Percentiles rank a stretch among this genome's conserved stretches.
phyloP scores from a whole-genome alignment of 2,329 filamentous ascomycete species.

The Phaeophleospora eucalypticola region DNA sequence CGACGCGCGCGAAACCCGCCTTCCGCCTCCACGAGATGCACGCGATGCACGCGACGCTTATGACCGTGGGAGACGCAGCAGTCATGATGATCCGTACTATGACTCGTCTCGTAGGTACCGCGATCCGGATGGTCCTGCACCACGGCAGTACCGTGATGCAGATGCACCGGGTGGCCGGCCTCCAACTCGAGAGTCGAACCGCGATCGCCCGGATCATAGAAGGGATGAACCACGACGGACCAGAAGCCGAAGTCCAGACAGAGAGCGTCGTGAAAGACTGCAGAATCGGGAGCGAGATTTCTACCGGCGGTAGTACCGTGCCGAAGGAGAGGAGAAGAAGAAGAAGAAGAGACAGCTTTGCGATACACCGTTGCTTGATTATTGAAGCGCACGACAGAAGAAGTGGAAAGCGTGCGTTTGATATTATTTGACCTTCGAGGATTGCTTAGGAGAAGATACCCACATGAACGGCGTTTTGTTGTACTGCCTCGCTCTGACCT shows the following conservation, averaged over 20 bases:
- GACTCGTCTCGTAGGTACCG: constrained; percentile 18
- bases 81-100: constrained; percentile 15
- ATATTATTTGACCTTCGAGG: too few species aligned
- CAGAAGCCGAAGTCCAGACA: constrained; percentile 29
- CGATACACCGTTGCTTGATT: too few species aligned
- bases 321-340: too few species aligned
- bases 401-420: too few species aligned
- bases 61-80: constrained; percentile 21
- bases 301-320: constrained; percentile 23
- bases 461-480: too few species aligned
- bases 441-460: too few species aligned
- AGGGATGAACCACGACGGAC: constrained; percentile 28
- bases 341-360: too few species aligned
- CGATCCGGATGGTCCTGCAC: constrained; percentile 21
- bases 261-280: constrained; percentile 29
- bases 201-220: constrained; percentile 22
- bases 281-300: constrained; percentile 36
- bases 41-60: constrained; percentile 18
- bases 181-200: constrained; percentile 15
- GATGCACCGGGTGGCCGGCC: constrained; percentile 12
- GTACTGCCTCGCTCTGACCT: too few species aligned
- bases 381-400: too few species aligned
- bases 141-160: constrained; percentile 21
- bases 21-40: constrained; percentile 10
- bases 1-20: constrained; percentile 5